Evolutionary conservation across 495 filamentous ascomycete genomes (phyloP).

Genomic region (Barbatosphaeria neglecta): DNA sequence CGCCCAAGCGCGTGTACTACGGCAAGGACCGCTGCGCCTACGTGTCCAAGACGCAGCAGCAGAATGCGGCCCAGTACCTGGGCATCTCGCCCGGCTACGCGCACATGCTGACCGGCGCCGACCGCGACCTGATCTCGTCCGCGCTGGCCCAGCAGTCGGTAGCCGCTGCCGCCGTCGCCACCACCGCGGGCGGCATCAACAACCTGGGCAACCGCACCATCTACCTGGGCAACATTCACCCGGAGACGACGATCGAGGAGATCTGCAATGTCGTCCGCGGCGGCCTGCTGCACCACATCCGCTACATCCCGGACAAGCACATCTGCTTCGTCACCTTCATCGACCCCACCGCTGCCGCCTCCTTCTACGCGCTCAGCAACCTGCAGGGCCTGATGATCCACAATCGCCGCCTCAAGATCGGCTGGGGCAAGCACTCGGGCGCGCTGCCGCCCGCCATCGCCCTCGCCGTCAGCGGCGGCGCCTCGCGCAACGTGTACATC

Average conservation of each 20-base stretch:
- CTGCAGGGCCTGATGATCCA: conserved; percentile 98
- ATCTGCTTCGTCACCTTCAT: conserved; percentile 99
- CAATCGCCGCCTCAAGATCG: conserved; percentile 94
- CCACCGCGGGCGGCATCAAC: conserved; percentile 89
- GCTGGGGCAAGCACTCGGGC: conserved; percentile 98
- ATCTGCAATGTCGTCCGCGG: conserved; percentile 96
- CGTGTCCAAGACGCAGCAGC: conserved; percentile 98
- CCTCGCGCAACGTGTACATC: conserved; percentile 93
- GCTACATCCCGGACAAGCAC: conserved; percentile 98
- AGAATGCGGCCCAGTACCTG: conserved; percentile 96
- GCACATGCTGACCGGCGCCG: conserved; percentile 87
- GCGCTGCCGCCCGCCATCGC: conserved; percentile 94
- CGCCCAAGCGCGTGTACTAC: conserved; percentile 91
- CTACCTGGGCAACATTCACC: conserved; percentile 97
- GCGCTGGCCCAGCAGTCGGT: conserved; percentile 95
- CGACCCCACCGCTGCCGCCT: conserved; percentile 93
- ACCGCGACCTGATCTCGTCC: conserved; percentile 90
- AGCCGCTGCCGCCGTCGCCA: conserved; percentile 91
- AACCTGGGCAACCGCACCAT: conserved; percentile 96
- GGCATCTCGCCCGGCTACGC: conserved; percentile 97
- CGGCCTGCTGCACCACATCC: conserved; percentile 89
- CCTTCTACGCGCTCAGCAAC: conserved; percentile 95
- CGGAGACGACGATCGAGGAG: conserved; percentile 95
- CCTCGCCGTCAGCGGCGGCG: conserved; percentile 87
- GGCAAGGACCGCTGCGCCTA: conserved; percentile 98